Evolutionary conservation across 208 protist genomes (phyloP), one percentile per base, ranked within the genome.

Genomic region (Trypanosoma vivax): DNA sequence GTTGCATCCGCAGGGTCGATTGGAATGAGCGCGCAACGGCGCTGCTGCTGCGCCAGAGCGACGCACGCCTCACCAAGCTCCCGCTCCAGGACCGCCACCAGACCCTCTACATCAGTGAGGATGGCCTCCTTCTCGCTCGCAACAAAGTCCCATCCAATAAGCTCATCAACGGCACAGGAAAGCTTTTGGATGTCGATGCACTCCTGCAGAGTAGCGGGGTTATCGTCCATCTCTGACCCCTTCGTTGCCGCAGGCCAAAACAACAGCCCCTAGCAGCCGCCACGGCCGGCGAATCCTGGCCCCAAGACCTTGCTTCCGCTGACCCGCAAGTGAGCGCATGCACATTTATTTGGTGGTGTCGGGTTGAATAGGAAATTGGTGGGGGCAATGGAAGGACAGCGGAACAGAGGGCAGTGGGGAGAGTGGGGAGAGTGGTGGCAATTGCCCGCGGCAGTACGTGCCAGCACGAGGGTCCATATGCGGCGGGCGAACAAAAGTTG

Each of bases 131-230:
- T 72, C 43, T 86, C 55, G 33, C 56, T 33, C 23, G 76, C 51
- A 31, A 68, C 43, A 42, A 73, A 87, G 34, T 61, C 46, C 39
- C 72, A 73, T 5, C 70, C 80, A 11, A 82, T 62, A 31, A 88
- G 73, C 24, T 69, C 54, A 50, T 88, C 76, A 5, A 79, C 50
- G 33, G 79, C 73, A 19, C 53, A 53, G 13, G 72, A 64, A 39
- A 88, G 60, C 31, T 67, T 69, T 13, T 76, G 67, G 42, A 88
- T 77, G 30, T 65, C 53, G 16, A 53, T 57, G 42, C 56, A 70
- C 10, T 57, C 60, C 48, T 55, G 37, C 54, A 82, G 27, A 2
- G 61, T 45, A 9, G 48, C 41, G 0, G 48, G 53, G 40, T 81
- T 88, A 7, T 47, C 47, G 35, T 80, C 69, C 11, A 33, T 19